Evolutionary conservation across 2,329 filamentous ascomycete species (phyloP), one percentile per base, ranked within the genome.

Genomic region (Didymella lethalis): DNA sequence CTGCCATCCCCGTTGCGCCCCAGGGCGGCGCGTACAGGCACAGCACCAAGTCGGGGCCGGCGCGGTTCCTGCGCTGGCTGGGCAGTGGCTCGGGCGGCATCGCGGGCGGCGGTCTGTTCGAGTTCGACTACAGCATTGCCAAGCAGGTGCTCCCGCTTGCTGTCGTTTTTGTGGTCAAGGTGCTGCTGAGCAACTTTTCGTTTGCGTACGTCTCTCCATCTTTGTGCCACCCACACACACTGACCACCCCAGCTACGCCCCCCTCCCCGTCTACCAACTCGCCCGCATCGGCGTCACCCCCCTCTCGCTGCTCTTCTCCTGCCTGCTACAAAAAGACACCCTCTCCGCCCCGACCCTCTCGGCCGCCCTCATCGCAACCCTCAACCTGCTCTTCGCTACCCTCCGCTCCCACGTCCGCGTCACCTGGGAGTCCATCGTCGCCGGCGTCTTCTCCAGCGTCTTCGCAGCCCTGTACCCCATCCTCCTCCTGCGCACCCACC

Each of bases 391-490:
- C 54, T 79, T 84, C 64, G 82, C 82, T 4, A 80, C 78, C 7
- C 74, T 80, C 43, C 79, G 79, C 38, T 73, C 79, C 20, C 75
- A 80, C 52, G 77, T 79, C 10, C 80, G 82, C 50, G 80, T 84
- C 2, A 82, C 81, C 18, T 83, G 81, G 76, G 83, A 85, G 65
- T 80, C 81, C 29, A 75, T 77, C 38, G 78, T 85, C 26, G 80
- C 82, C 6, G 83, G 83, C 47, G 76, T 84, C 53, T 82, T 84
- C 68, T 84, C 82, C 23, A 82, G 82, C 1, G 61, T 78, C 54
- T 85, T 85, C 62, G 81, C 81, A 7, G 82, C 82, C 1, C 71
- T 84, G 0, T 84, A 83, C 62, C 83, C 83, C 0, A 78, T 84
- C 40, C 72, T 84, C 12, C 75, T 85, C 6, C 77, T 81, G 28